Base-by-base conservation (phyloP, 2,329 filamentous ascomycete genomes). In the Diaporthe sp. region DNA sequence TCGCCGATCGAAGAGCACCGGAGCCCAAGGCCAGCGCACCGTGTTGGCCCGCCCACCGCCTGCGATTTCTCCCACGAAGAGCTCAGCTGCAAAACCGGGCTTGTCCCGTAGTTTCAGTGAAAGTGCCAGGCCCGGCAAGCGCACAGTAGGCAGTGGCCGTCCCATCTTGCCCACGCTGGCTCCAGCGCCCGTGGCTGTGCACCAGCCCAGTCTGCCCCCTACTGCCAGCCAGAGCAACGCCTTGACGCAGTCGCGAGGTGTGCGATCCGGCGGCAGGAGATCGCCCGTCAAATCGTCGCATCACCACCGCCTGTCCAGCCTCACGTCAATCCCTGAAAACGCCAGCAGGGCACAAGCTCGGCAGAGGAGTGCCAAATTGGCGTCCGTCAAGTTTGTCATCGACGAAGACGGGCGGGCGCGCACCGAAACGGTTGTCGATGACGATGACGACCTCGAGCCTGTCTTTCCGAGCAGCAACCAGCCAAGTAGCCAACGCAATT, bases 311-410 rank as follows among this genome's bases (percentile, higher is more conserved):
- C 81, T 90, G 9, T 86, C 88, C 3, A 88, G 87, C 72, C 82
- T 91, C 17, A 87, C 86, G 0, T 91, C 91, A 1, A 92, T 93
- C 42, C 90, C 90, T 0, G 91, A 93, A 80, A 73, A 73, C 17
- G 19, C 53, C 8, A 82, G 86, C 15, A 82, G 84, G 4, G 80
- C 84, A 2, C 83, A 84, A 2, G 83, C 87, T 1, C 84, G 86
- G 70, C 86, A 87, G 51, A 86, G 89, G 55, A 75, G 62, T 70
- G 73, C 75, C n/a, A 76, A 55, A 37, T 37, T 71, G 49, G 88
- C 90, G 1, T 88, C 91, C 57, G 90, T 93, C 9, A 91, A 89
- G 78, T 91, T 93, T 77, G 91, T 87, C 22, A 92, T 93, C 76
- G 91, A 92, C 79, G 86, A 89, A n/a, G 88, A 88, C 72, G 91